These are phyloP conservation scores for Aspergillus sp. DNA, from an alignment of 2,329 filamentous ascomycete species.

Conservation along the genomic window DNA sequence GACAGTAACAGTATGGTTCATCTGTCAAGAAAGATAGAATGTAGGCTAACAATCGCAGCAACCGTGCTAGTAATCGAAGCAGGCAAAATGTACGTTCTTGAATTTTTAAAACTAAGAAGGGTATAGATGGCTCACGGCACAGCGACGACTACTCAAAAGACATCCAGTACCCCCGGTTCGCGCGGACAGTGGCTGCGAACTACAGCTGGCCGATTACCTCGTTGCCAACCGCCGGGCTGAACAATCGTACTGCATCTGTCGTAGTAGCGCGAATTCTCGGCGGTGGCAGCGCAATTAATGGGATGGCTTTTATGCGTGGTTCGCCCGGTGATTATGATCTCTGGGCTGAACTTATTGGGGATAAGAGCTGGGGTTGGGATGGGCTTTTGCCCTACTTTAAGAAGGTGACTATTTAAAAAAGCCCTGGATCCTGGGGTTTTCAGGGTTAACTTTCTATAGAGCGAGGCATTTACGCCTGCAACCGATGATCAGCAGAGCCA, in stretches of 20 bases:
- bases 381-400: slow-evolving; percentile 1
- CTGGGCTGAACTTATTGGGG: slow-evolving; percentile 2
- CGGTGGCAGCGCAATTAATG: slow-evolving; percentile 5
- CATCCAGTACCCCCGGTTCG: neutral
- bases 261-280: neutral
- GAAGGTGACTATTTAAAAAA: neutral
- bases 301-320: slow-evolving; percentile 1
- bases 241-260: neutral
- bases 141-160: slow-evolving; percentile 1
- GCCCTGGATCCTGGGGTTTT: no score
- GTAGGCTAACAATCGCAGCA: neutral
- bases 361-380: neutral
- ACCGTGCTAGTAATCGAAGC: slow-evolving; percentile 1
- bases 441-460: neutral
- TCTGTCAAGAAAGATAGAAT: no score
- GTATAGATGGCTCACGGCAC: neutral
- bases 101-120: neutral
- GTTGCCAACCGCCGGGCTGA: neutral
- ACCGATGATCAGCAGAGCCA: neutral
- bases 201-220: slow-evolving; percentile 2
- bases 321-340: slow-evolving; percentile 5
- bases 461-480: slow-evolving; percentile 1
- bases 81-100: neutral
- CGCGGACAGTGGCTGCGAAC: neutral
- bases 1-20: neutral